Evolutionary conservation across 1,284 basidiomycete genomes (phyloP), one percentile per base, ranked within the genome.

Genomic region (Ustilago cynodontis): DNA sequence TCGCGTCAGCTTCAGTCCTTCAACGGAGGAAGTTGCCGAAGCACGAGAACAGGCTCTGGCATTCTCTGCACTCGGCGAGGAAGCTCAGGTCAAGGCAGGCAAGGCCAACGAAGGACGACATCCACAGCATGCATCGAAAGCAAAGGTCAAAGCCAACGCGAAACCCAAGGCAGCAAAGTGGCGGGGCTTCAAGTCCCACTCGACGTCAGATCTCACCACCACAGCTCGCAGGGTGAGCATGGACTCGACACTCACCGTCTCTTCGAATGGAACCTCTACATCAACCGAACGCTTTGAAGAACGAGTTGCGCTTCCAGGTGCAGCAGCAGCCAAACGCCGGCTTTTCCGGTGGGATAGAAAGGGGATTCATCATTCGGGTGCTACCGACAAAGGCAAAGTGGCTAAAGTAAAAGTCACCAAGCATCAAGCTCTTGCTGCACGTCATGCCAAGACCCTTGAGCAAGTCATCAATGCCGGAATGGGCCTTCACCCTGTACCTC

Each of bases 371-470:
- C 64, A 56, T 13, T 37, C 59, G 3, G 35, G 39, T n/a, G 59
- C 26, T 2, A 29, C 28, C 43, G 66, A 58, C 51, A 79, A 76
- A 54, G 59, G 63, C 22, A 77, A 71, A 28, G 61, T 43, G 14
- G 73, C 70, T 50, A 79, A 77, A 55, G 73, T 68, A 53, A 79
- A 79, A 47, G 63, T 80, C 49, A 73, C 68, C 24, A 80, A 76
- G 56, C 63, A 74, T 22, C 76, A 80, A 43, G 79, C 71, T 0
- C 20, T 73, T 1, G 78, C 79, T n/a, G 77, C 76, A 18, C 57
- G 80, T n/a, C 80, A 82, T 58, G 80, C 80, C n/a, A 77, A 73
- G 55, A 72, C 71, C 3, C 71, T 82, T 16, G 80, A 82, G 43
- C 76, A 80, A 52, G 77, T 82, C 62, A 80, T 82, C 65, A 82